A percentile compares a stretch with the other conserved stretches of the same genome.
phyloP scores from a whole-genome alignment of 208 protist species.

The Crithidia fasciculata region DNA sequence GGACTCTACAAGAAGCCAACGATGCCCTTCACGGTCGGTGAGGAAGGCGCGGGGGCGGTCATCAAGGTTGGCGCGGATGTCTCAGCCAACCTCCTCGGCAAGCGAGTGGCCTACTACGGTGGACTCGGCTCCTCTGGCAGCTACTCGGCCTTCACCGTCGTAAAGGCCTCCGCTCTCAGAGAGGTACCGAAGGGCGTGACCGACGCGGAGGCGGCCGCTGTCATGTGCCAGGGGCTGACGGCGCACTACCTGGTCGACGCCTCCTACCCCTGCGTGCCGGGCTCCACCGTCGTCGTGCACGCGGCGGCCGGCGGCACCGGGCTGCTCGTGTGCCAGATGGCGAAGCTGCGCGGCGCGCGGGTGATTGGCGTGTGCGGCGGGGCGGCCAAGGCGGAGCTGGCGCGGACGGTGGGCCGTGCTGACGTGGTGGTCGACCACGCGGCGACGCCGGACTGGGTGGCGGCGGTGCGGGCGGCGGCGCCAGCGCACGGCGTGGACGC shows the following conservation, averaged over 20 bases:
- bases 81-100: constrained; percentile 36
- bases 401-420: constrained; percentile 40
- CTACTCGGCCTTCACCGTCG: constrained; percentile 77
- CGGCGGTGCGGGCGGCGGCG: constrained; percentile 51
- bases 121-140: constrained; percentile 36
- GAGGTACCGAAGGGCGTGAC: constrained; percentile 60
- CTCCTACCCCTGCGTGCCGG: constrained; percentile 53
- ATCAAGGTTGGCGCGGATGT: constrained; percentile 40
- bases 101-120: constrained; percentile 79
- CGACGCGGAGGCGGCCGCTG: constrained; percentile 56
- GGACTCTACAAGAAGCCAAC: constrained; percentile 79
- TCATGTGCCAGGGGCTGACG: constrained; percentile 85
- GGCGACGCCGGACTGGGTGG: constrained; percentile 53
- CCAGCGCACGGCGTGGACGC: constrained; percentile 61
- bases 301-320: constrained; percentile 90
- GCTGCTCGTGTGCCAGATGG: constrained; percentile 89
- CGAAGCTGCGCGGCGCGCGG: constrained; percentile 86
- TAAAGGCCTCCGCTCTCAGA: constrained; percentile 6
- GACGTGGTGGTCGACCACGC: constrained; percentile 85
- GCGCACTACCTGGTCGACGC: constrained; percentile 87
- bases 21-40: constrained; percentile 75
- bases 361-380: constrained; percentile 91
- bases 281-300: constrained; percentile 80
- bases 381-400: constrained; percentile 70
- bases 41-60: constrained; percentile 80